Evolutionary conservation across 371 early-diverging fungal species (phyloP), one percentile per base, ranked within the genome.

Genomic region (Vairimorpha necatrix): DNA sequence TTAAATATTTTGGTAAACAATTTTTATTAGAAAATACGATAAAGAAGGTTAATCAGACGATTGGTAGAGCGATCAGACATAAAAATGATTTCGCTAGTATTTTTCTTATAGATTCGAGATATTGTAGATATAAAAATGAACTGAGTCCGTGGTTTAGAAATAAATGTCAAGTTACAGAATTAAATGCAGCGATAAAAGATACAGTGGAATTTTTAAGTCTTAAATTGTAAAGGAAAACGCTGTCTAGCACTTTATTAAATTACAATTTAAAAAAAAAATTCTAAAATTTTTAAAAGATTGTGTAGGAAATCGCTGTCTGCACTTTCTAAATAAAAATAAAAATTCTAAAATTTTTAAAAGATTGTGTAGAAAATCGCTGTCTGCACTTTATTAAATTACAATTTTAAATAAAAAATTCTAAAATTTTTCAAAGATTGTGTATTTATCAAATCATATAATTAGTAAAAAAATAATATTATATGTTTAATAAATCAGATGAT

Each of bases 31-130:
- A 58, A 11, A 73, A 74, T 26, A 82, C 83, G 46, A 94, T 96
- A 94, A 89, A 90, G 32, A 90, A 91, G 2, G 93, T 98, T 0
- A 96, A 96, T 84, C 96, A 96, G 82, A 90, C 94, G 16, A 22
- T 83, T 86, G 91, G 93, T 36, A 87, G 96, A 65, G 94, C 93
- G 2, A 90, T 94, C 68, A 87, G 96, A 34, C 93, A 94, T 83
- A 87, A 85, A 58, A 83, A 88, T 50, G 95, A 96, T 81, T 92
- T 87, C 80, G 87, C 89, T 22, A 83, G 85, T 20, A 87, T 90
- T 16, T 73, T 87, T 22, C 78, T 90, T 18, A 24, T 89, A 13
- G 90, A 90, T 75, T 66, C 61, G 22, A 79, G 90, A 66, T 89
- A 86, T 79, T 13, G 28, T 18, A 38, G 42, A n/a, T 74, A 80